Base-by-base conservation (phyloP, 108 stramenopile species). In the Skeletonema marinoi region DNA sequence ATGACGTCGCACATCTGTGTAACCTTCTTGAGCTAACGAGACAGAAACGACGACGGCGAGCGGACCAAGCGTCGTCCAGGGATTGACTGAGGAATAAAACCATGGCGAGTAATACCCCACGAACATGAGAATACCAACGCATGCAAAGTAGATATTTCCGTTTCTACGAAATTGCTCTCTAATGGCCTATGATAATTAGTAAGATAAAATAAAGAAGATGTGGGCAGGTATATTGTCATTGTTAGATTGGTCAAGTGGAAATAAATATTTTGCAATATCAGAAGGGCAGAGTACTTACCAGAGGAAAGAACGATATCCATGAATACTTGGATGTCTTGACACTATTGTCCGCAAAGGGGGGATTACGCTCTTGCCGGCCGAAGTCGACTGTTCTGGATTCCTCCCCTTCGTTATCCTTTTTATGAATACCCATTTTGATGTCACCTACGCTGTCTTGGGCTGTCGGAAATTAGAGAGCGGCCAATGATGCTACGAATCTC, bases 131-230 rank as follows among this genome's bases (percentile, higher is more conserved):
- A 88, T 46, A 12, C 95, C 93, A 21, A 99, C 95, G 70, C 92
- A 78, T 11, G 99, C 75, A 85, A 99, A 99, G 77, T 99, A 99
- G 70, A 98, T 61, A 78, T 99, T 99, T 19, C 97, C 98, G 69
- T 92, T 89, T 30, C 91, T 77, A 13, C 92, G 91, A 74, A 96
- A 96, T 75, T 96, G 95, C 46, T 92, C 87, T 14, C 78, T 51
- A 56, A 92, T 78, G 32, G 93, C 89, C 92, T 96, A 60, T 32
- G 41, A 21, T 44, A 35, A 16, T 6, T 35, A 10, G 35, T 72
- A 13, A 1, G 25, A 25, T 25, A 25, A 0, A 39, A 19, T 17
- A 33, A 44, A 44, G 35, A 62, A 50, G 71, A 73, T 30, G 32
- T 54, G 32, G 16, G 3, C 51, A 31, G 17, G 14, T 33, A 60